Conservation (phyloP, 1,284 basidiomycete genomes). For the Trichosporon sp. region DNA sequence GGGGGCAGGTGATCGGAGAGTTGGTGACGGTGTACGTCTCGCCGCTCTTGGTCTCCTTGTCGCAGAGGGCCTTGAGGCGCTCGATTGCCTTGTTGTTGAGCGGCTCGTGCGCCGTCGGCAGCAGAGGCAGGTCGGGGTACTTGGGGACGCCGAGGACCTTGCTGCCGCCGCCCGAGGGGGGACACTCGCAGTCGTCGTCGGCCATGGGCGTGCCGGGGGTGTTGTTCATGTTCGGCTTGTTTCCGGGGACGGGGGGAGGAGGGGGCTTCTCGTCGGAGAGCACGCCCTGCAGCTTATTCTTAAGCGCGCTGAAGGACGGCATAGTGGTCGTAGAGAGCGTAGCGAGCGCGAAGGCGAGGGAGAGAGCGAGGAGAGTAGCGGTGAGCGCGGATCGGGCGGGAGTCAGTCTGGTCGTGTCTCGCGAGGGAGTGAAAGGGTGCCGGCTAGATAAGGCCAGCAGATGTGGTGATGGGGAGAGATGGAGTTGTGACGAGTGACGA, state of each 20-base stretch:
- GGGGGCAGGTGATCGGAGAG: constrained; percentile 22
- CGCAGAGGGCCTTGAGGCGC: constrained; percentile 13
- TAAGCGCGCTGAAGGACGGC: background rate
- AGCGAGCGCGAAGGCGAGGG: background rate
- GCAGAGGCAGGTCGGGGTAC: constrained; percentile 19
- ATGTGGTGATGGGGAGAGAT: background rate
- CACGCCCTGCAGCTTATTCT: background rate
- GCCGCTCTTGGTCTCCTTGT: constrained; percentile 10
- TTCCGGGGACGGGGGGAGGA: background rate
- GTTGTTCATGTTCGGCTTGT: background rate
- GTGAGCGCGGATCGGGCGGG: background rate
- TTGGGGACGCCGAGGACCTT: constrained; percentile 14
- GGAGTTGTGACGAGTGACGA: background rate
- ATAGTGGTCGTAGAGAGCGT: background rate
- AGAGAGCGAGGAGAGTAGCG: background rate
- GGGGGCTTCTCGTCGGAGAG: background rate
- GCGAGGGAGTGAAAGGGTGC: background rate
- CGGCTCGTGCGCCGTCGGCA: background rate
- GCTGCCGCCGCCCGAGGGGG: background rate
- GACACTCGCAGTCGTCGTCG: constrained; percentile 2
- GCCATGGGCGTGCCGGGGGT: background rate
- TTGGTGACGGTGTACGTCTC: constrained; percentile 30
- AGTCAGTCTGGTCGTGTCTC: background rate
- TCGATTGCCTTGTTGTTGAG: constrained; percentile 5
- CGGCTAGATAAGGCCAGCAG: background rate